A percentile compares a stretch with the other conserved stretches of the same genome.
phyloP scores from a whole-genome alignment of 345 rosid genomes.

The Gossypium turneri region DNA sequence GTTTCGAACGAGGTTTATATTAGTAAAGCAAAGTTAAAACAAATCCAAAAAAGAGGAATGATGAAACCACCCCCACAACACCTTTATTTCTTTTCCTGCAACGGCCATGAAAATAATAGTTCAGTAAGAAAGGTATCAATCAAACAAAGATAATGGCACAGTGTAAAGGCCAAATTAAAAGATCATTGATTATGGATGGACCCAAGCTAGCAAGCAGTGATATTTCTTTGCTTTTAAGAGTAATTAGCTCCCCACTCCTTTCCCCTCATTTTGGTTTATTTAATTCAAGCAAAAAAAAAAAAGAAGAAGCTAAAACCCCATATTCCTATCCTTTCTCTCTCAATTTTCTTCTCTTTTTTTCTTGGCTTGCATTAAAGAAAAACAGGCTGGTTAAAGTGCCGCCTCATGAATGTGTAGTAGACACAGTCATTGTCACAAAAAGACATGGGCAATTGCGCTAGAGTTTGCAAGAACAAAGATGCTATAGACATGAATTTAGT shows the following conservation, averaged over 20 bases:
- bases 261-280: slow-evolving; percentile 23
- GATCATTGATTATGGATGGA: slow-evolving; percentile 24
- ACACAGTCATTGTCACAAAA: slow-evolving; percentile 4
- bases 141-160: not conserved
- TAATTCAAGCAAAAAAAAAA: slow-evolving; percentile 21
- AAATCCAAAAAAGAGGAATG: not conserved
- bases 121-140: not conserved
- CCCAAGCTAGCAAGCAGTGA: slow-evolving; percentile 31
- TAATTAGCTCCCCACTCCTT: slow-evolving; percentile 29
- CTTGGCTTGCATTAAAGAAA: slow-evolving; percentile 12
- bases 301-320: not conserved
- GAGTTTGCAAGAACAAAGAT: slow-evolving; percentile 25
- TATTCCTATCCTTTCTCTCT: slow-evolving; percentile 1
- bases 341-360: not conserved
- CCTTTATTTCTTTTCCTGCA: not conserved
- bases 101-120: slow-evolving; percentile 1
- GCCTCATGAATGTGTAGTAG: slow-evolving; percentile 2
- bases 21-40: not conserved
- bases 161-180: not conserved
- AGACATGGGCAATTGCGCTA: slow-evolving; percentile 46
- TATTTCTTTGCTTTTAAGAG: slow-evolving; percentile 62
- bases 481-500: slow-evolving; percentile 28
- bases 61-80: not conserved
- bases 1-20: not conserved
- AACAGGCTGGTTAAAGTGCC: not conserved